Base-by-base conservation (phyloP, 2,329 filamentous ascomycete species). In the Colletotrichum tamarilloi region DNA sequence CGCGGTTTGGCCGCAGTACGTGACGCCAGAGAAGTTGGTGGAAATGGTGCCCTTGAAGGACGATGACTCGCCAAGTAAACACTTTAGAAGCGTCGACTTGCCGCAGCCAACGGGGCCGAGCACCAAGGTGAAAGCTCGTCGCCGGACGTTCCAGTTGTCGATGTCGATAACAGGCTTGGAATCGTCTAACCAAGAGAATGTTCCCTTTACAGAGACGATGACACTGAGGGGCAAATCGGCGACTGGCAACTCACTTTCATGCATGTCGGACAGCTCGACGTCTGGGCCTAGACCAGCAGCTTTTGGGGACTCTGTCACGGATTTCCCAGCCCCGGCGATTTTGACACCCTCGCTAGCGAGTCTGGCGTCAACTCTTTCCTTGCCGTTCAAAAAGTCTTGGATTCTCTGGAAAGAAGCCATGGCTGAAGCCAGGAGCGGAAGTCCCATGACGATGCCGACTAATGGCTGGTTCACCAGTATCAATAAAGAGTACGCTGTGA, bases 91-190 rank as follows among this genome's bases (percentile, higher is more conserved):
- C 2, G 80, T 81, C 0, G 79, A 80, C 68, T 84, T 85, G 11
- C 83, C 83, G 28, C 77, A 81, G 0, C 81, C 83, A 0, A 84
- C 80, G 0, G 82, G 81, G 0, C 82, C 83, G 6, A 82, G 72
- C 2, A 84, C 28, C 4, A 81, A 74, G 7, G 76, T 78, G 32
- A 80, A 68, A 30, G 62, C 52, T 14, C 69, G 26, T 55, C 70
- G 22, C 16, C 56, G 24, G 30, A 68, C 62, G 16, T 24, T 66
- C 62, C 59, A 71, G 26, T 30, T 63, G 0, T 32, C 68, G 38
- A 77, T 70, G 16, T 55, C 68, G 46, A 77, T 62, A 4, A 70
- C 56, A 4, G 74, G 66, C 3, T 63, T 59, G 19, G 35, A 26
- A 16, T 74, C 71, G 11, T 65, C 68, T 28, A 66, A 65, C 71